phyloP scores from a whole-genome alignment of 768 basidiomycete species.

The Fomitopsis serialis region DNA sequence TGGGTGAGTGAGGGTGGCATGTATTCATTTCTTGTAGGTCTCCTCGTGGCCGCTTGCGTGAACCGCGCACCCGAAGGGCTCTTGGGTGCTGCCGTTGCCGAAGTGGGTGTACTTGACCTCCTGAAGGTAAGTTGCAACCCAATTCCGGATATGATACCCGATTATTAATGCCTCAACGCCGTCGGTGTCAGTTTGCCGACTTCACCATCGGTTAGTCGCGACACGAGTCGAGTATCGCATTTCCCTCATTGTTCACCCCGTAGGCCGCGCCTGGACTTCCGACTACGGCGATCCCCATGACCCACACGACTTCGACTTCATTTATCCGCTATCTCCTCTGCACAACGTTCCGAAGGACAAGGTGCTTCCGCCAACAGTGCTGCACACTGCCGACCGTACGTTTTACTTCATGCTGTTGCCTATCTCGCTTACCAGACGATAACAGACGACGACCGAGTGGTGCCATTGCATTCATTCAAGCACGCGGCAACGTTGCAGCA shows the following conservation, averaged over 20 bases:
- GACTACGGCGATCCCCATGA: conserved; percentile 78
- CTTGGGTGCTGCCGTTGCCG: conserved; percentile 74
- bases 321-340: conserved; percentile 71
- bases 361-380: conserved; percentile 60
- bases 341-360: conserved; percentile 68
- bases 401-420: conserved; percentile 7
- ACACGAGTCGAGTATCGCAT: neutral
- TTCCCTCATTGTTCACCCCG: neutral
- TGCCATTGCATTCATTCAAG: conserved; percentile 84
- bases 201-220: conserved; percentile 63
- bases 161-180: neutral
- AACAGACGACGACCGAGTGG: conserved; percentile 84
- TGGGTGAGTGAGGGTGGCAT: neutral
- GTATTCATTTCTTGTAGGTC: conserved; percentile 35
- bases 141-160: neutral
- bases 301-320: conserved; percentile 80
- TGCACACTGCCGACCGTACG: conserved; percentile 83
- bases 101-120: conserved; percentile 79
- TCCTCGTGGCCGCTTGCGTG: conserved; percentile 80
- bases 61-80: conserved; percentile 73
- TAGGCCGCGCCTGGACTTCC: conserved; percentile 70
- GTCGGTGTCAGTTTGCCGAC: conserved; percentile 49
- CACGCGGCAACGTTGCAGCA: conserved; percentile 75
- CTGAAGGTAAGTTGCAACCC: conserved; percentile 48
- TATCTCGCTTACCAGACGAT: neutral